Base-by-base conservation (phyloP, 2,329 filamentous ascomycete species). In the Byssoonygena ceratinophila region DNA sequence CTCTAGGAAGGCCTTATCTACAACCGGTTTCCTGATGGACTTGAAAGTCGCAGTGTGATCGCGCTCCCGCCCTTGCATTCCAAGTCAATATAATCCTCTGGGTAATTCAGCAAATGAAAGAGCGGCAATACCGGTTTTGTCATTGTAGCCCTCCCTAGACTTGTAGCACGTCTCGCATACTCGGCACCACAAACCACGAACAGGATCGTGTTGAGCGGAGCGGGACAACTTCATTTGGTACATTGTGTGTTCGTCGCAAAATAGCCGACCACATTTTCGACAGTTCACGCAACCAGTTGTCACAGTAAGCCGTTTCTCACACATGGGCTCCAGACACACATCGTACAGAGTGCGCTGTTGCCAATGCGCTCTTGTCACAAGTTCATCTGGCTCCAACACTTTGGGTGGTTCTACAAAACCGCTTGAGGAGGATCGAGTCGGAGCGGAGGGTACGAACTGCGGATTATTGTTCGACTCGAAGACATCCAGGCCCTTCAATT, bases 141-240 rank as follows among this genome's bases (percentile, higher is more conserved):
- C 90, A 64, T 94, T 95, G 69, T 98, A 98, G 2, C 92, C 92
- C 23, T 90, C 87, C 61, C 92, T 80, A 48, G 89, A 95, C 72
- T 96, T 97, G 72, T 92, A 98, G 71, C 92, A 98, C n/a, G 92
- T 97, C 72, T 98, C 92, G 65, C 92, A 98, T 1, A 97, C 91
- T 48, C 92, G 75, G 61, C 87, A 94, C 92, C 92, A 98, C 60
- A 87, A 80, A 6, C 92, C 92, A 56, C 91, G 76, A 1, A 92
- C 81, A 0, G 92, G 91, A 58, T 98, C 92, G 68, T 96, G 88
- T 54, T 83, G 79, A 3, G 92, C 92, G 27, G 89, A 85, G 51
- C 90, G 78, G 7, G 90, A 95, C 9, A 98, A 76, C 74, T 94
- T 96, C 86, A 97, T 97, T 72, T 98, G 91, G 65, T 97, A 98